These are phyloP conservation scores for Wickerhamiella domercqiae DNA, from an alignment of 805 yeast genomes.

Conservation along the genomic window DNA sequence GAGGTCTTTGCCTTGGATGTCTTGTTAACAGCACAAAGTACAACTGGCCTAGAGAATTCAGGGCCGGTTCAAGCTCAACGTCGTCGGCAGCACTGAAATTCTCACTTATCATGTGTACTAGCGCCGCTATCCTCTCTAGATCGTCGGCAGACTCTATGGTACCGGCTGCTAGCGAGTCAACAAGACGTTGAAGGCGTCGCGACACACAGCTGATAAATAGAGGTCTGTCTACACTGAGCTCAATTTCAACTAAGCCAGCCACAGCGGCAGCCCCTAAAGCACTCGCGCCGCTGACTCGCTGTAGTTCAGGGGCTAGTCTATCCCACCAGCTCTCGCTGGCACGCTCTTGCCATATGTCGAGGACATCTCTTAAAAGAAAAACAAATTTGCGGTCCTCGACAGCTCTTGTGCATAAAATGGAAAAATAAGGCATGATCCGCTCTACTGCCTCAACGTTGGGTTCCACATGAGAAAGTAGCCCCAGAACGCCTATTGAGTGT, in stretches of 20 bases:
- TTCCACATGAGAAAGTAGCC: neutral
- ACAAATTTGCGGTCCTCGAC: neutral
- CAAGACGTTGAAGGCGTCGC: neutral
- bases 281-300: neutral
- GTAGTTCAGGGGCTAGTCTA: neutral
- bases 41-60: neutral
- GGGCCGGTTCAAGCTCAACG: neutral
- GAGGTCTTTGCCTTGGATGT: neutral
- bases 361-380: neutral
- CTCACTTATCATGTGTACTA: neutral
- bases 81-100: neutral
- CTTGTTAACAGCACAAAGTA: neutral
- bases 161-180: neutral
- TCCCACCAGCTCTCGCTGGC: neutral
- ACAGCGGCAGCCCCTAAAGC: neutral
- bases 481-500: neutral
- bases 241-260: neutral
- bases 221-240: neutral
- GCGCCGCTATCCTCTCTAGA: neutral
- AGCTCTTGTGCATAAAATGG: neutral
- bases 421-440: neutral
- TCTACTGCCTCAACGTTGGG: neutral
- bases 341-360: neutral
- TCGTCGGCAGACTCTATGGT: too few relatives aligned
- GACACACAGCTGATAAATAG: neutral